Evolutionary conservation across 164 flowering plant species (phyloP), one percentile per base, ranked within the genome.

Genomic region (Annona squamosa): DNA sequence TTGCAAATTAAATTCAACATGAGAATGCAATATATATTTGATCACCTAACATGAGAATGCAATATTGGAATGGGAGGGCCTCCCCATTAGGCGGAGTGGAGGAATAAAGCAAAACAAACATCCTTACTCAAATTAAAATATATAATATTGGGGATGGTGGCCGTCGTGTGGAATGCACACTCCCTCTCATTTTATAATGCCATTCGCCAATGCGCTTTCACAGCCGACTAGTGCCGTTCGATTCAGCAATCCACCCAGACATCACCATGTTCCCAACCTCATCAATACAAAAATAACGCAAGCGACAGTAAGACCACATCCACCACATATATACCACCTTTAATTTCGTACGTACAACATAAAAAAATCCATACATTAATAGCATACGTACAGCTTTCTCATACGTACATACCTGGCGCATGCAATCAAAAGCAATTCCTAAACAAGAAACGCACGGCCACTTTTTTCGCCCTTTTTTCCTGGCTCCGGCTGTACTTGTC

Each of bases 91-190:
- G 59, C 13, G 52, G 52, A 4, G 59, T 6, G 57, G 57, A 52
- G 59, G 59, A 10, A 52, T 7, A 52, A 52, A 52, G 59, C 13
- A 52, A 52, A 52, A 52, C 59, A 52, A 16, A 52, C 13, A 52
- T 52, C 59, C 59, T 52, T 52, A 52, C 13, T 3, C 59, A 10
- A 52, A 52, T 1, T 52, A 7, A 16, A 52, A 52, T 66, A 43
- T 12, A 42, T n/a, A 43, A 3, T 41, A 66, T 66, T 26, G 66
- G 68, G 68, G 9, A 2, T 3, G 68, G 13, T 43, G 68, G 68
- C 68, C 41, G 66, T 59, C 73, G 66, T 71, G 73, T 71, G 73
- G 73, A 71, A 18, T 44, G 48, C 73, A 71, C 73, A 71, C 73
- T 62, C 73, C 52, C 67, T 62, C 5, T 4, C 48, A 43, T 71